A percentile compares a stretch with the other conserved stretches of the same genome.
phyloP scores from a whole-genome alignment of 306 rosid genomes.

The Castanea sativa region DNA sequence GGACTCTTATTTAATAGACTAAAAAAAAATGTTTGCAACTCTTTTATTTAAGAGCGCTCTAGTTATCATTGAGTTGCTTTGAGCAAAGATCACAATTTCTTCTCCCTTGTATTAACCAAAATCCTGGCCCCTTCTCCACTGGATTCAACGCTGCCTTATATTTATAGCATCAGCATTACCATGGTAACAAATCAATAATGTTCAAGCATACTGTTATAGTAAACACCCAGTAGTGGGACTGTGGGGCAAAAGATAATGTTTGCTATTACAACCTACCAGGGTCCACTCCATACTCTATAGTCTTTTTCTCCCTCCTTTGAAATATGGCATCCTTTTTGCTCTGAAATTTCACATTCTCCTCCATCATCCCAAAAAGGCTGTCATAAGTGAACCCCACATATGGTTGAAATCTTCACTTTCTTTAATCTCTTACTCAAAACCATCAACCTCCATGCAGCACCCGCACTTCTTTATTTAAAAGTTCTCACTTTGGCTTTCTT shows the following conservation, averaged over 20 bases:
- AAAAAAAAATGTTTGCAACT: no score
- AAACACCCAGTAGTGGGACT: slow-evolving; percentile 46
- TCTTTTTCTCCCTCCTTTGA: slow-evolving; percentile 28
- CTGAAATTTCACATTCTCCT: slow-evolving; percentile 53
- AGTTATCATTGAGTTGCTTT: no score
- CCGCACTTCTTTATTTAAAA: slow-evolving; percentile 14
- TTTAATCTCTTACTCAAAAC: slow-evolving; percentile 12
- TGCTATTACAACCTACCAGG: slow-evolving; percentile 26
- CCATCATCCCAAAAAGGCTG: slow-evolving; percentile 46
- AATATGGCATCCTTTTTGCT: slow-evolving; percentile 35
- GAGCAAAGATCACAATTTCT: no score
- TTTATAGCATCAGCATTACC: no score
- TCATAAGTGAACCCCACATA: slow-evolving; percentile 61
- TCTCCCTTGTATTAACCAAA: no score
- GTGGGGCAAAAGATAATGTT: slow-evolving; percentile 73
- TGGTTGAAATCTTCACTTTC: slow-evolving; percentile 47
- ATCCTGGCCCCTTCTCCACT: no score
- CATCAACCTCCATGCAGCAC: slow-evolving; percentile 46
- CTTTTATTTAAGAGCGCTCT: no score
- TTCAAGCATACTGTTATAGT: slow-evolving; percentile 26
- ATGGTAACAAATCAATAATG: slow-evolving; percentile 24
- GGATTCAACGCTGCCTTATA: no score
- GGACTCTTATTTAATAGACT: no score
- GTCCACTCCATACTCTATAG: slow-evolving; percentile 21
- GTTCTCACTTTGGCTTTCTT: slow-evolving; percentile 20